Evolutionary conservation across 768 basidiomycete species (phyloP), one percentile per base, ranked within the genome.

Genomic region (Chalciporus sphaerocephalus): DNA sequence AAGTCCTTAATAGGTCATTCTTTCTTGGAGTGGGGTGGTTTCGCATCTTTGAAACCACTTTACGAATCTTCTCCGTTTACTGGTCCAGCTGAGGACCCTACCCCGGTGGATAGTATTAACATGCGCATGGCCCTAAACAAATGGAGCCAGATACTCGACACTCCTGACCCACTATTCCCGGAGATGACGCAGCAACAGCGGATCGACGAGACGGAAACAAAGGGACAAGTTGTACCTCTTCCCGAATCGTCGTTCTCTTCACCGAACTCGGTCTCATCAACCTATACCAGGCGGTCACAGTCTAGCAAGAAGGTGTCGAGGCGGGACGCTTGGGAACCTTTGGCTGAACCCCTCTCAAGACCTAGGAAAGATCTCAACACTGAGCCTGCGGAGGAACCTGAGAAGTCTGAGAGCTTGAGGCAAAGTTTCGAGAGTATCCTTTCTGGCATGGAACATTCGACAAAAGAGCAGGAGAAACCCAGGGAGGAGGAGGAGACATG

Each of bases 111-210:
- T 32, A 59, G 38, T 49, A 44, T 46, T 27, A 44, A 59, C 18
- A 65, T 65, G 66, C 66, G 64, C 1, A 49, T 64, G 42, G 52
- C 61, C 11, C 32, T 65, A n/a, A 59, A 66, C 16, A 65, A 65
- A 23, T 65, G 64, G 64, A 64, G 64, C 27, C 64, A 65, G 36
- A 64, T 65, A 39, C 50, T 66, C 25, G 59, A 52, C 17, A 47
- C 64, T 16, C 52, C 64, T 24, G 64, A 65, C 37, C 64, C 66
- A 6, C 47, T 59, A 25, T 67, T 65, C 37, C 57, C 66, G 45
- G 60, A 63, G 27, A 65, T 64, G 63, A 44, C 32, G 32, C 42
- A 42, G 6, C 34, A 33, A 20, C 34, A n/a, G 13, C 18, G 5
- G 22, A 17, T 16, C n/a, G 20, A 6, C 2, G 45, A 46, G 7